Conservation (phyloP, 192 early-diverging fungal species). For the Diversispora epigaea region DNA sequence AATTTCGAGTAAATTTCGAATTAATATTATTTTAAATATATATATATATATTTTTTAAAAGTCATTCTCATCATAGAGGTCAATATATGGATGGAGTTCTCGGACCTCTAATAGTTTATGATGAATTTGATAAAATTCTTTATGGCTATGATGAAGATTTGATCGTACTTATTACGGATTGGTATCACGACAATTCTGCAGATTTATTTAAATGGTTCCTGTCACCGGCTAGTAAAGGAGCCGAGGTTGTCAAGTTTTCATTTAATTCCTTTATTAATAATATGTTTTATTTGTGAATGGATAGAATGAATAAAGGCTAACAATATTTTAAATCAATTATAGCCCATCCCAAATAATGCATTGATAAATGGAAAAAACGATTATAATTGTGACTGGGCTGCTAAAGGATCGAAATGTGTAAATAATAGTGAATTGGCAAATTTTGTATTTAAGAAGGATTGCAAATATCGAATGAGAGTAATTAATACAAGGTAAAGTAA, state of each 20-base stretch:
- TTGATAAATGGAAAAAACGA: slow-evolving; percentile 51
- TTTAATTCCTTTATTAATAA: slow-evolving; percentile 2
- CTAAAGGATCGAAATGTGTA: slow-evolving; percentile 27
- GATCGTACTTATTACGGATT: slow-evolving; percentile 40
- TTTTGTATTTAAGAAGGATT: slow-evolving; percentile 36
- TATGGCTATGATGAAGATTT: slow-evolving; percentile 41
- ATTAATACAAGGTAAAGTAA: slow-evolving; percentile 49
- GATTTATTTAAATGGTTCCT: slow-evolving; percentile 31
- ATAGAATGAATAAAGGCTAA: background rate
- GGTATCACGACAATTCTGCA: slow-evolving; percentile 36
- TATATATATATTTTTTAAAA: slow-evolving; percentile 12
- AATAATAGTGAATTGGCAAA: slow-evolving; percentile 30
- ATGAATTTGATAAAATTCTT: slow-evolving; percentile 37
- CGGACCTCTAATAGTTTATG: slow-evolving; percentile 12
- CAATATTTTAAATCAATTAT: background rate
- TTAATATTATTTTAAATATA: background rate
- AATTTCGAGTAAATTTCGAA: background rate
- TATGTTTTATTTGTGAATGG: slow-evolving; percentile 1
- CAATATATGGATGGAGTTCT: slow-evolving; percentile 40
- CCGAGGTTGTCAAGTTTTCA: background rate
- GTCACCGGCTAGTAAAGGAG: slow-evolving; percentile 31
- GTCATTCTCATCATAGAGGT: slow-evolving; percentile 40
- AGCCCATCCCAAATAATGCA: slow-evolving; percentile 46
- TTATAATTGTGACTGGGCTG: slow-evolving; percentile 41
- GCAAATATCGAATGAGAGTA: slow-evolving; percentile 59